Conservation (phyloP, 1,139 yeast genomes). For the Eremothecium cymbalariae region DNA sequence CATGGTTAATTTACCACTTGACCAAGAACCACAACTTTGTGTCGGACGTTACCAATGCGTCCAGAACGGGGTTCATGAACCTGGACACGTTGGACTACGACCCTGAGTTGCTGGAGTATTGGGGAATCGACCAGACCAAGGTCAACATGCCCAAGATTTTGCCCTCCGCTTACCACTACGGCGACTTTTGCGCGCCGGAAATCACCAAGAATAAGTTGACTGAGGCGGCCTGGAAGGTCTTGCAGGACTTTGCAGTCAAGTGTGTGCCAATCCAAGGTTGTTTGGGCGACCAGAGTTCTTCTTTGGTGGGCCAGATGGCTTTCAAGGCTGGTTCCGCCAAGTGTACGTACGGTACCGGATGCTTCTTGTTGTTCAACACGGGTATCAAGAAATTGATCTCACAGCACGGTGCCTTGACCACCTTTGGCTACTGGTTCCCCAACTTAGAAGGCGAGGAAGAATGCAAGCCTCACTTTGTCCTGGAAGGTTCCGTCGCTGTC, state of each 20-base stretch:
- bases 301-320: conserved; percentile 88
- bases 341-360: conserved; percentile 97
- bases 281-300: conserved; percentile 91
- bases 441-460: conserved; percentile 42
- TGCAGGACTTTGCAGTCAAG: conserved; percentile 15
- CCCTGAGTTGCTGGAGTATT: conserved; percentile 63
- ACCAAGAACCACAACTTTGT: conserved; percentile 66
- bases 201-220: conserved; percentile 45
- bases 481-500: conserved; percentile 93
- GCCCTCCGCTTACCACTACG: conserved; percentile 74
- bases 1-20: conserved; percentile 85
- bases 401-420: conserved; percentile 76
- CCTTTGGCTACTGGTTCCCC: conserved; percentile 87
- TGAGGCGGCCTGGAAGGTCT: conserved; percentile 35
- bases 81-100: conserved; percentile 71
- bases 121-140: conserved; percentile 66
- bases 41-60: conserved; percentile 86
- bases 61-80: conserved; percentile 87
- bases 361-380: conserved; percentile 82
- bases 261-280: conserved; percentile 75
- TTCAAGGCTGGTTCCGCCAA: conserved; percentile 79
- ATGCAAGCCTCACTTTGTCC: conserved; percentile 67
- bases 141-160: conserved; percentile 71
- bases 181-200: conserved; percentile 56
- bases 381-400: conserved; percentile 61